A percentile compares a stretch with the other conserved stretches of the same genome.
Evolutionary conservation across 139 green algal species (phyloP).

Genomic region (Chara braunii): DNA sequence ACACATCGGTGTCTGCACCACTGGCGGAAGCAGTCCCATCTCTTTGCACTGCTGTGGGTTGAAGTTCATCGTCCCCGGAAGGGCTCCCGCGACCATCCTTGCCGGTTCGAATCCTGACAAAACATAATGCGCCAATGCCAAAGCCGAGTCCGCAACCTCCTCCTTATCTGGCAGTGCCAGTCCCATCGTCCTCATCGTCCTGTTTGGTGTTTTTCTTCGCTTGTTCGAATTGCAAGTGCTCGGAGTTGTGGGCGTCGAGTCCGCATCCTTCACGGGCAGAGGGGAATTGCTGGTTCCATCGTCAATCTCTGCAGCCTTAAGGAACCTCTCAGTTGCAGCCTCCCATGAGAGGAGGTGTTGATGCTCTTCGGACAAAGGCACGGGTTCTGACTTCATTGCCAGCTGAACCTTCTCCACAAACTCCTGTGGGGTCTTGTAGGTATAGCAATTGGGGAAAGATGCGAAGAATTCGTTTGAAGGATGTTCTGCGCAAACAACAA

Average conservation of each 20-base stretch:
- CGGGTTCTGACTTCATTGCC: constrained; percentile 38
- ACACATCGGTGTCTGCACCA: constrained; percentile 16
- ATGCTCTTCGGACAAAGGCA: constrained; percentile 65
- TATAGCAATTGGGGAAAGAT: constrained; percentile 80
- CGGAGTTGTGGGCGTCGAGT: no score
- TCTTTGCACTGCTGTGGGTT: constrained; percentile 13
- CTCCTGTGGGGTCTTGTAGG: constrained; percentile 75
- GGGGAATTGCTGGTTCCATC: no score
- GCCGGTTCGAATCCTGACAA: constrained; percentile 8
- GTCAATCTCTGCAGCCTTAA: constrained; percentile 57
- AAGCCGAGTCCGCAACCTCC: constrained; percentile 5
- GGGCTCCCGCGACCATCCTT: not conserved
- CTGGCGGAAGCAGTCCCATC: constrained; percentile 9
- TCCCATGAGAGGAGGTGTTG: constrained; percentile 83
- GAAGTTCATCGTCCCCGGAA: constrained; percentile 19
- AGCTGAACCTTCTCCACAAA: constrained; percentile 66
- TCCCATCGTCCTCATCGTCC: no score
- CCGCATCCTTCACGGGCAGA: no score
- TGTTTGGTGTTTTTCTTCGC: not conserved
- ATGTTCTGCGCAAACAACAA: constrained; percentile 86
- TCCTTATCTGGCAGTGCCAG: no score
- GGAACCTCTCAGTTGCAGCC: constrained; percentile 87
- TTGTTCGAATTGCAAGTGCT: not conserved
- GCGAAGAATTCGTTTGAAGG: constrained; percentile 90
- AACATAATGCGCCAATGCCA: constrained; percentile 23